A percentile compares a stretch with the other conserved stretches of the same genome.
Evolutionary conservation across 768 basidiomycete species (phyloP).

Genomic region (Phallus indusiatus): DNA sequence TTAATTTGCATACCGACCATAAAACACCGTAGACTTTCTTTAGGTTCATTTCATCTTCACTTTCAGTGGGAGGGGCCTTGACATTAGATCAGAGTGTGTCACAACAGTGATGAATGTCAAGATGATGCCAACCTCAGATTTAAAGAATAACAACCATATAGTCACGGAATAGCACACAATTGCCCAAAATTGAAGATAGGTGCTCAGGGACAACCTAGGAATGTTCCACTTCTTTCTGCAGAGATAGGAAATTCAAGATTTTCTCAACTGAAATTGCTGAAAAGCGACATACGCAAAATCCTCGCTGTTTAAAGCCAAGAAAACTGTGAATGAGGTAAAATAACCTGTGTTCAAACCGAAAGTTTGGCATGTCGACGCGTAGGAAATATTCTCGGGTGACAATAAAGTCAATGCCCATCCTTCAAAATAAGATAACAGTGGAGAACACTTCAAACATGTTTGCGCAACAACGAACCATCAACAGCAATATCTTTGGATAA

Average conservation of each 20-base stretch:
- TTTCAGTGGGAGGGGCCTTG: slow-evolving; percentile 67
- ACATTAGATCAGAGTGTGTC: not conserved
- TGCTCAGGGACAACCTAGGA: slow-evolving; percentile 58
- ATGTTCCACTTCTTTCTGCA: slow-evolving; percentile 66
- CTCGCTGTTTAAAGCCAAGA: slow-evolving; percentile 92
- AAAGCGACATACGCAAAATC: slow-evolving; percentile 57
- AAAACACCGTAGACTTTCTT: slow-evolving; percentile 87
- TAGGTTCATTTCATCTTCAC: slow-evolving; percentile 82
- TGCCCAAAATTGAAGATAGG: slow-evolving; percentile 84
- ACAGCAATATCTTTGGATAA: slow-evolving; percentile 78
- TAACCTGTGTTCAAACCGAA: slow-evolving; percentile 94
- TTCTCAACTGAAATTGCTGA: not conserved
- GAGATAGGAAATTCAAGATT: slow-evolving; percentile 17
- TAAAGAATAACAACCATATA: slow-evolving; percentile 75
- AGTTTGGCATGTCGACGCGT: slow-evolving; percentile 96
- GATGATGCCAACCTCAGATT: slow-evolving; percentile 62
- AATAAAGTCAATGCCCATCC: slow-evolving; percentile 78
- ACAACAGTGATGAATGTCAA: not conserved
- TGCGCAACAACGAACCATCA: slow-evolving; percentile 57
- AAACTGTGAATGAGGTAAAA: slow-evolving; percentile 94
- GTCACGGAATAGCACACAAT: slow-evolving; percentile 78
- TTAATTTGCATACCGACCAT: slow-evolving; percentile 86
- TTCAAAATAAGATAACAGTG: slow-evolving; percentile 16
- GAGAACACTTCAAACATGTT: slow-evolving; percentile 30
- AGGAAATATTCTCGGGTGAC: slow-evolving; percentile 89